Base-by-base conservation (phyloP, 2,329 filamentous ascomycete genomes). In the Aspergillus transmontanensis region DNA sequence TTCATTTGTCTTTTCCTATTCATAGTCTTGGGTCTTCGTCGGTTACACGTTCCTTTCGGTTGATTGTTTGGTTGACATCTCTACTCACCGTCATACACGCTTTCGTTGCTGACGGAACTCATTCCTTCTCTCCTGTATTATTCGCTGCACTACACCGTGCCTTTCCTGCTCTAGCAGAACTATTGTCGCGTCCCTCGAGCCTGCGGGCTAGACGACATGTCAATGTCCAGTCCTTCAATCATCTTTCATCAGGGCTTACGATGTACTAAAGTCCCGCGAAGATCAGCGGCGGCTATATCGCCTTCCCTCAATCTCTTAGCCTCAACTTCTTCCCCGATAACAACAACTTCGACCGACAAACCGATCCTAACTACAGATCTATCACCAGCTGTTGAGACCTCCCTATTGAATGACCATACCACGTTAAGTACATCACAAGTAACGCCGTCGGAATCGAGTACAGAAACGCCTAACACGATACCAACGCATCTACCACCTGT, bases 191-290 rank as follows among this genome's bases (percentile, higher is more conserved):
- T 55, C 50, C 23, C 23, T 54, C 58, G 57, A n/a, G 61, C 59
- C 66, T 66, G 50, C 55, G 66, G 65, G 64, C 69, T 65, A 57
- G 64, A 59, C 67, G 69, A 69, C 62, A 74, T 75, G 71, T 68
- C 68, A 57, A 73, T 72, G 67, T 65, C 71, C 36, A 66, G 63
- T 65, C 68, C 63, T 53, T 71, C 68, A 5, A 64, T 72, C 34
- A 64, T 69, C 57, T 67, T 68, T 23, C 64, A 67, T 56, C 68
- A 69, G 45, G 69, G 71, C 43, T 64, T 68, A 51, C 65, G 68
- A 67, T 74, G 70, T 59, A 71, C 69, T 45, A 71, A 70, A 59
- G 58, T 71, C 39, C 65, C 62, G 53, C 67, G 67, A 45, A 57
- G 66, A 34, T 67, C 70, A n/a, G 62, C 59, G 14, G 60, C 63